These are phyloP conservation scores for Neurospora sp. DNA, from an alignment of 495 filamentous ascomycete species.

Conservation along the genomic window DNA sequence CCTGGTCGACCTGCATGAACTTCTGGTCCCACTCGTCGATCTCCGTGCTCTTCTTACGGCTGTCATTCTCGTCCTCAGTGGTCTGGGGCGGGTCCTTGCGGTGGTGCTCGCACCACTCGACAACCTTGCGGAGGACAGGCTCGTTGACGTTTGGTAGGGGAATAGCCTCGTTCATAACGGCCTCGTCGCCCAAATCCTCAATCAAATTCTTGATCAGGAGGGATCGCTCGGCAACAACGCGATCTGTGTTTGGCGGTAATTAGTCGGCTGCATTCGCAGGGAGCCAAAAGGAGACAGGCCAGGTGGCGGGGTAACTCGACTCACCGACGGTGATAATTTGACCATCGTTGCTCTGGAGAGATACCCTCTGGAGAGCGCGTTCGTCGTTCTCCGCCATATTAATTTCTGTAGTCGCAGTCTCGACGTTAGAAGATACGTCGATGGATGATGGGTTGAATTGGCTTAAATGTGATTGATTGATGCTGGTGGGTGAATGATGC, in stretches of 20 bases:
- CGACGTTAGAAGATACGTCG: neutral
- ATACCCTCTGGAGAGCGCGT: conserved; percentile 6
- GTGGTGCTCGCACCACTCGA: conserved; percentile 97
- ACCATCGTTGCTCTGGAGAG: conserved; percentile 13
- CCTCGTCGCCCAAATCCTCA: conserved; percentile 71
- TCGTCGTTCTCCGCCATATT: conserved; percentile 11
- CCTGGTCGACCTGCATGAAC: conserved; percentile 99
- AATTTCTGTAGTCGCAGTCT: neutral
- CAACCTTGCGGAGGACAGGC: conserved; percentile 83
- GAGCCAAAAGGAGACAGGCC: neutral
- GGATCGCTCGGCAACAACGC: conserved; percentile 79
- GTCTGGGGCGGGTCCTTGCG: conserved; percentile 67
- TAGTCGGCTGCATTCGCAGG: neutral
- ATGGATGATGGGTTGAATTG: neutral
- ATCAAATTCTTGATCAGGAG: conserved; percentile 97
- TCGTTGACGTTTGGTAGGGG: conserved; percentile 81
- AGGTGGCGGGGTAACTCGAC: conserved; percentile 5
- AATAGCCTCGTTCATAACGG: conserved; percentile 63
- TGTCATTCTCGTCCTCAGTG: conserved; percentile 83
- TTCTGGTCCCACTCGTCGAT: conserved; percentile 99
- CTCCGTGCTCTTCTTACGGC: conserved; percentile 93
- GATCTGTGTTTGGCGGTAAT: conserved; percentile 36
- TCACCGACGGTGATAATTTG: conserved; percentile 10
- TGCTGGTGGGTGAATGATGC: neutral
- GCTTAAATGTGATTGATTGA: neutral